Conservation (phyloP, 108 stramenopile genomes). For the Mediolabrus comicus region DNA sequence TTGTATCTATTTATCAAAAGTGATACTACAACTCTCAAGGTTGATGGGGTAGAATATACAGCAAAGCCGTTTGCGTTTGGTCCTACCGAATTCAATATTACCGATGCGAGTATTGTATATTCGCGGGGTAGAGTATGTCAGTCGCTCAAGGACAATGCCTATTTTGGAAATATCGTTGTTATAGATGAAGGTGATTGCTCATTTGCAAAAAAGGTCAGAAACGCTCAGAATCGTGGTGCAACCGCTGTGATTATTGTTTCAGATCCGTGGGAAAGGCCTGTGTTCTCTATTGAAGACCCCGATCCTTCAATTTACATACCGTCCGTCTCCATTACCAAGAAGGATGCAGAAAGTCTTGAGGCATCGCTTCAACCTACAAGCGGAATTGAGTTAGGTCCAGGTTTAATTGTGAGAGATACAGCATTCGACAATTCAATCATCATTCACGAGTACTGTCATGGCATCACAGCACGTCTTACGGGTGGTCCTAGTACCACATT, state of each 20-base stretch:
- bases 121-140: background rate
- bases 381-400: background rate
- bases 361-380: background rate
- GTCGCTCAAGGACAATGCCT: background rate
- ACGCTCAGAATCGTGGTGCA: background rate
- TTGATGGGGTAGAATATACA: background rate
- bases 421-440: background rate
- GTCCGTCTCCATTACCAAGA: background rate
- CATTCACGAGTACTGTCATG: background rate
- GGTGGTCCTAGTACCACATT: background rate
- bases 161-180: background rate
- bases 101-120: background rate
- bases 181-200: background rate
- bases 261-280: background rate
- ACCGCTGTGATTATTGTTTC: background rate
- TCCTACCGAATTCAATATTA: background rate
- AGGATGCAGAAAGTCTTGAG: background rate
- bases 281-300: background rate
- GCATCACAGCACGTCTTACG: background rate
- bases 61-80: background rate
- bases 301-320: background rate
- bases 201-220: background rate
- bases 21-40: background rate
- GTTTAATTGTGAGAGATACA: background rate
- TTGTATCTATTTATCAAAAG: background rate